phyloP scores from a whole-genome alignment of 176 grass and related monocot genomes.

The Ampelocalamus luodianensis region DNA sequence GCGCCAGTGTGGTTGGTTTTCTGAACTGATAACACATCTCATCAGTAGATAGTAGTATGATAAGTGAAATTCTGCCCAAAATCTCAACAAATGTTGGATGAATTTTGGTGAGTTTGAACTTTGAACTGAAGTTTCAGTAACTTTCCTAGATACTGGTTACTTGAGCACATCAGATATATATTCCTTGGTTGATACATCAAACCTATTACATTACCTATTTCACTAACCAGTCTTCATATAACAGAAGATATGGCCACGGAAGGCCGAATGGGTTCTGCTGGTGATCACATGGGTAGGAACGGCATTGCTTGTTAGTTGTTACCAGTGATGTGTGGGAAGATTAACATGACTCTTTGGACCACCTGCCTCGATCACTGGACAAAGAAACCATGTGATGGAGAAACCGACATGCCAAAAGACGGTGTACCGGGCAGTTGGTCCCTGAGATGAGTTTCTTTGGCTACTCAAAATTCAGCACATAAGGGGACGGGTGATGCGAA shows the following conservation, averaged over 20 bases:
- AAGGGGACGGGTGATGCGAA: not conserved
- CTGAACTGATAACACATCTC: not conserved
- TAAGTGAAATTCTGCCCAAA: not conserved
- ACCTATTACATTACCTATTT: not conserved
- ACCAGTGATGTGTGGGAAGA: constrained; percentile 22
- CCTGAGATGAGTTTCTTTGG: not conserved
- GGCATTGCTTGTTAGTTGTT: constrained; percentile 46
- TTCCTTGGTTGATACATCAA: not conserved
- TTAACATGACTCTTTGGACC: constrained; percentile 28
- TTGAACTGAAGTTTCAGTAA: not conserved
- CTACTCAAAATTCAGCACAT: constrained; percentile 5
- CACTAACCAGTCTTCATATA: constrained; percentile 22
- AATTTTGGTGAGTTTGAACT: not conserved
- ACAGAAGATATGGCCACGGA: constrained; percentile 51
- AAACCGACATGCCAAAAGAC: constrained; percentile 9
- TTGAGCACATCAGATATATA: not conserved
- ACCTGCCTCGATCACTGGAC: constrained; percentile 27
- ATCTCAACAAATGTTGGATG: not conserved
- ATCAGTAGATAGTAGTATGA: not conserved
- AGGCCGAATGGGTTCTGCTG: constrained; percentile 46
- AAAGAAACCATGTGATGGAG: constrained; percentile 24
- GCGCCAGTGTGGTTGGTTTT: not conserved
- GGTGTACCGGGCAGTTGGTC: not conserved
- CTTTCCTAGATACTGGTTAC: not conserved
- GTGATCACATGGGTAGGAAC: constrained; percentile 48